These are phyloP conservation scores for Cryptococcus sp. DNA, from an alignment of 1,284 basidiomycete genomes.

Conservation along the genomic window DNA sequence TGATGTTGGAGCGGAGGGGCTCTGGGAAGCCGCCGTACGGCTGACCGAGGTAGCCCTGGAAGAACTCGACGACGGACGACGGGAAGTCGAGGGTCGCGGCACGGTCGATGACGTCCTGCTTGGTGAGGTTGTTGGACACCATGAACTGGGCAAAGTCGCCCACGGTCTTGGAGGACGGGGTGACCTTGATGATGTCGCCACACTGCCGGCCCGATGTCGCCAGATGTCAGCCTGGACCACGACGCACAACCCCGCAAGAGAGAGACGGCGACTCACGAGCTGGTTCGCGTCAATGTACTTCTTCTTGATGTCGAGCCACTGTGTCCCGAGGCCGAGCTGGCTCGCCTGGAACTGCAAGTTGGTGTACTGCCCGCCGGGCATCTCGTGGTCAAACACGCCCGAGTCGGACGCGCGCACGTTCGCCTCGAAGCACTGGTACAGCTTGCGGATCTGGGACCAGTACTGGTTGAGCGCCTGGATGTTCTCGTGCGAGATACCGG, in stretches of 20 bases:
- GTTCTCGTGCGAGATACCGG: slow-evolving; percentile 95
- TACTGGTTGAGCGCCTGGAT: slow-evolving; percentile 97
- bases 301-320: slow-evolving; percentile 98
- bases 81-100: slow-evolving; percentile 96
- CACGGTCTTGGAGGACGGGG: slow-evolving; percentile 97
- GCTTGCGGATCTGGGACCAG: slow-evolving; percentile 94
- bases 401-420: slow-evolving; percentile 96
- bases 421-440: slow-evolving; percentile 97
- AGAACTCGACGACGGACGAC: slow-evolving; percentile 91
- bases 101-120: slow-evolving; percentile 78
- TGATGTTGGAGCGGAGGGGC: slow-evolving; percentile 83
- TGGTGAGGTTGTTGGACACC: slow-evolving; percentile 88
- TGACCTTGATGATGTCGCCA: slow-evolving; percentile 99
- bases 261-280: slow-evolving; percentile 69
- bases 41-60: slow-evolving; percentile 96
- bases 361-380: slow-evolving; percentile 98
- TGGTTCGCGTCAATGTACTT: slow-evolving; percentile 97
- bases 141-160: slow-evolving; percentile 99
- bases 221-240: not conserved
- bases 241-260: not conserved
- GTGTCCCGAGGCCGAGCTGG: slow-evolving; percentile 93
- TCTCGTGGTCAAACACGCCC: slow-evolving; percentile 98
- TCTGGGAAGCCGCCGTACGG: slow-evolving; percentile 99
- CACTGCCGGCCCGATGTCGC: slow-evolving; percentile 58
- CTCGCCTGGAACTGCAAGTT: slow-evolving; percentile 98